These are phyloP conservation scores for Aphanomyces astaci DNA, from an alignment of 352 stramenopile genomes.

Conservation along the genomic window DNA sequence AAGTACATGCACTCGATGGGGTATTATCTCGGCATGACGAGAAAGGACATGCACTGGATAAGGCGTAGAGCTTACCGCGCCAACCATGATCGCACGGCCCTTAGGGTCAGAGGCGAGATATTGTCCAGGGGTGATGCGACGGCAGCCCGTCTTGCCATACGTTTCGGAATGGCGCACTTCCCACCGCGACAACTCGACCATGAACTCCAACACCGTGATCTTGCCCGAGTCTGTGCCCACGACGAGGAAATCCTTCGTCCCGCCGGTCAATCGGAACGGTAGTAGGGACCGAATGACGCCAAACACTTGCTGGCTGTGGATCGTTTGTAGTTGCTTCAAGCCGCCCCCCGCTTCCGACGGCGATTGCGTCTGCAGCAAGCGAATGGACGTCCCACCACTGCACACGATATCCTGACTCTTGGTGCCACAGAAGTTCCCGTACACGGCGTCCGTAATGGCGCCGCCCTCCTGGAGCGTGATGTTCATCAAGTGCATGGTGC, in stretches of 20 bases:
- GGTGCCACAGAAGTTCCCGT: slow-evolving; percentile 87
- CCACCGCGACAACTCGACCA: slow-evolving; percentile 64
- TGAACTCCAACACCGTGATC: slow-evolving; percentile 93
- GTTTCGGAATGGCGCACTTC: slow-evolving; percentile 89
- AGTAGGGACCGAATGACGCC: slow-evolving; percentile 88
- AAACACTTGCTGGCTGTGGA: slow-evolving; percentile 85
- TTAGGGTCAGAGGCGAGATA: slow-evolving; percentile 96
- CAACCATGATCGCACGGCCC: slow-evolving; percentile 94
- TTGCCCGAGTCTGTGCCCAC: slow-evolving; percentile 95
- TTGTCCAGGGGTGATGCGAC: slow-evolving; percentile 95
- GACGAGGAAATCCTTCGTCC: slow-evolving; percentile 92
- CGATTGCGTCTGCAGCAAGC: slow-evolving; percentile 72
- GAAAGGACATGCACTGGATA: too few relatives aligned
- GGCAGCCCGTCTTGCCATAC: slow-evolving; percentile 94
- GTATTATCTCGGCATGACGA: too few relatives aligned
- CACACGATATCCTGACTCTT: slow-evolving; percentile 95
- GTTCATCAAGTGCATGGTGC: slow-evolving; percentile 78
- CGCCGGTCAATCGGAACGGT: slow-evolving; percentile 80
- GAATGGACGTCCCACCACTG: slow-evolving; percentile 87
- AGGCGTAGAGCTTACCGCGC: slow-evolving; percentile 43
- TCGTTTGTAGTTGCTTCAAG: slow-evolving; percentile 54
- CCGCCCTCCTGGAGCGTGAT: slow-evolving; percentile 80
- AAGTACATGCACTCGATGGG: too few relatives aligned
- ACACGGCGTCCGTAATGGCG: slow-evolving; percentile 73
- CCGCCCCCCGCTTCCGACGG: slow-evolving; percentile 45